Percentiles rank a stretch among this genome's conserved stretches.
phyloP scores from a whole-genome alignment of 768 basidiomycete species.

The Leccinum longicurvipes region DNA sequence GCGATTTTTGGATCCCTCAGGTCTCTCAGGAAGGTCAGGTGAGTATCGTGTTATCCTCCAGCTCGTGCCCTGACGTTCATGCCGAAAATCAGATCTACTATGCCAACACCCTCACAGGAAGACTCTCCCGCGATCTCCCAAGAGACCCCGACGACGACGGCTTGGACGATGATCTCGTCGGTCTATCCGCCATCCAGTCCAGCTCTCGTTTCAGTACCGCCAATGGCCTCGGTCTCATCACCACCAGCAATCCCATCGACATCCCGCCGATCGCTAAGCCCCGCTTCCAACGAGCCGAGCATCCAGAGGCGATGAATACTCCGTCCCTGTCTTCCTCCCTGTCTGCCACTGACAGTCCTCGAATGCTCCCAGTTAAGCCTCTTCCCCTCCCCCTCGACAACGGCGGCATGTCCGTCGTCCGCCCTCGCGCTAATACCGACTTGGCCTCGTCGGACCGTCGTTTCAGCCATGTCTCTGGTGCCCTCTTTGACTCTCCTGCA shows the following conservation, averaged over 20 bases:
- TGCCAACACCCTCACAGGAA: constrained; percentile 81
- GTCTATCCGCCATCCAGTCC: constrained; percentile 47
- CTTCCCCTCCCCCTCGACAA: constrained; percentile 3
- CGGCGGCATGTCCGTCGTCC: neutral
- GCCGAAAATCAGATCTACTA: constrained; percentile 73
- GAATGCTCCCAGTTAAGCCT: constrained; percentile 1
- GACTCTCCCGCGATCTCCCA: constrained; percentile 78
- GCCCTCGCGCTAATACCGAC: constrained; percentile 29
- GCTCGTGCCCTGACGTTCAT: neutral
- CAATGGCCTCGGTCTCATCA: constrained; percentile 43
- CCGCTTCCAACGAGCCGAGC: neutral
- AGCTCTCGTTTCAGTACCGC: constrained; percentile 49
- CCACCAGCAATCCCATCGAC: constrained; percentile 19
- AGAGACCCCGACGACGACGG: constrained; percentile 57
- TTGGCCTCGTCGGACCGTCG: neutral
- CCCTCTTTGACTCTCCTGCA: constrained; percentile 5
- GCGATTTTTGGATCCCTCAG: constrained; percentile 90
- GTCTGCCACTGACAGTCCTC: neutral
- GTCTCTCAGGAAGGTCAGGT: constrained; percentile 82
- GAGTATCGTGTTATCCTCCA: constrained; percentile 17
- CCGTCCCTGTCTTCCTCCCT: neutral
- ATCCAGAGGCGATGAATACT: neutral
- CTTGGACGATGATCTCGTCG: constrained; percentile 55
- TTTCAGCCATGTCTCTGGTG: constrained; percentile 8
- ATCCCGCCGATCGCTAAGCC: neutral